Base-by-base conservation (phyloP, 768 basidiomycete species). In the Hypsizygus marmoreus region DNA sequence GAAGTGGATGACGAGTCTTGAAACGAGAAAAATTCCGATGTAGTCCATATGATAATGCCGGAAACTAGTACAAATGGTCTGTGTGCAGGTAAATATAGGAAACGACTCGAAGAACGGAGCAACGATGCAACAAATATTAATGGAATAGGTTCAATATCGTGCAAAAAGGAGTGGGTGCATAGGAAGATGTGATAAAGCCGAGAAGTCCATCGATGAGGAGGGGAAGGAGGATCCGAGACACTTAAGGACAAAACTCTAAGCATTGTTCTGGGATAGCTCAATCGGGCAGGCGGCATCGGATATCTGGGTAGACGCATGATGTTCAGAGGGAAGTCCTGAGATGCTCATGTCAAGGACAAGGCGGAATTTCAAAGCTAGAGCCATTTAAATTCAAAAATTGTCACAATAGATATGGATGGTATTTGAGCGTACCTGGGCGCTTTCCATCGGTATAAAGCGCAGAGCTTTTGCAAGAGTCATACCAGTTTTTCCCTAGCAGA, bases 391-490 rank as follows among this genome's bases (percentile, higher is more conserved):
- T n/a, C 4, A 37, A 28, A 25, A 64, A 70, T 65, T 32, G 53
- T 53, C 34, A 57, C 39, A 19, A 25, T 16, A 49, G 19, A 20
- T 17, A n/a, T 8, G 22, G n/a, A 43, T 40, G 24, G 20, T 35
- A n/a, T n/a, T 37, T 23, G 39, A 38, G 75, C 86, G 24, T 58
- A 91, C 84, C 74, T 44, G 78, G 81, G 43, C 84, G 80, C 36
- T 63, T 68, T n/a, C 77, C 80, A 58, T 67, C 67, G 2, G 62
- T 25, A 62, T 69, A 79, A 23, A 80, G 59, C 28, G 64, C 72
- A 30, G 64, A 58, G 60, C 91, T 86, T 68, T 76, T 77, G 71
- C 91, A 94, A 5, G 79, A 86, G 45, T 86, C 72, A 61, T 93
- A 88, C 82, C 86, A 89, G 43, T 80, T 81, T 6, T 61, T 60